Evolutionary conservation across 139 green algal species (phyloP).

Genomic region (Desmodesmus armatus): DNA sequence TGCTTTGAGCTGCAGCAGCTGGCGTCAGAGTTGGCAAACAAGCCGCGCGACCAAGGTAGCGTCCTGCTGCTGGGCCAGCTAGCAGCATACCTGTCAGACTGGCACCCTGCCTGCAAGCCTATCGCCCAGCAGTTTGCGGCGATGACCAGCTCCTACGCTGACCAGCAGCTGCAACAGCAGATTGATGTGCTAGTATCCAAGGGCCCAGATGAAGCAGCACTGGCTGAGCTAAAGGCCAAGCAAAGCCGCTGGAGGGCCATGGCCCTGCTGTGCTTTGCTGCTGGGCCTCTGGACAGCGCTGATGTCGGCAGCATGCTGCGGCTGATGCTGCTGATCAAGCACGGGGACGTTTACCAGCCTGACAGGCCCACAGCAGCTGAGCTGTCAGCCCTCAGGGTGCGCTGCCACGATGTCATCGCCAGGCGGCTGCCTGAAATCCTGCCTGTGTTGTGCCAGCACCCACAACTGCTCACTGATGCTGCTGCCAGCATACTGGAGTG

Average conservation of each 20-base stretch:
- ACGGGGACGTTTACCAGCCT: constrained; percentile 48
- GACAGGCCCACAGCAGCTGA: no score
- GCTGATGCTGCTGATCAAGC: constrained; percentile 45
- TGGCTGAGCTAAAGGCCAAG: constrained; percentile 44
- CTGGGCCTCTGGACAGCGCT: neutral
- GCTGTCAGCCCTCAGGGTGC: constrained; percentile 5
- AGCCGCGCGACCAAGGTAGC: constrained; percentile 3
- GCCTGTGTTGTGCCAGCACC: neutral
- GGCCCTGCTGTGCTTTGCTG: constrained; percentile 15
- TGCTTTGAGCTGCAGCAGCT: constrained; percentile 39
- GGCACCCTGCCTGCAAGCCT: neutral
- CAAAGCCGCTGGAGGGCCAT: constrained; percentile 1
- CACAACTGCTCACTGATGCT: neutral
- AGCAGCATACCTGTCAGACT: constrained; percentile 35
- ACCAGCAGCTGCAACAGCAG: constrained; percentile 49
- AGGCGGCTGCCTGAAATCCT: constrained; percentile 28
- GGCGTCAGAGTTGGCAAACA: constrained; percentile 53
- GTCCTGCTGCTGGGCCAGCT: constrained; percentile 34
- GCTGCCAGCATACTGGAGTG: neutral
- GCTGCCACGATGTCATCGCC: constrained; percentile 43
- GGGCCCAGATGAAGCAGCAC: neutral
- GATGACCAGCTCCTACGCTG: constrained; percentile 50
- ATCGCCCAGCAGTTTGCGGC: constrained; percentile 57
- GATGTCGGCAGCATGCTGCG: neutral
- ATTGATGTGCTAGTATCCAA: neutral